Evolutionary conservation across 208 protist species (phyloP).

Genomic region (Jaenimonas drosophilae): DNA sequence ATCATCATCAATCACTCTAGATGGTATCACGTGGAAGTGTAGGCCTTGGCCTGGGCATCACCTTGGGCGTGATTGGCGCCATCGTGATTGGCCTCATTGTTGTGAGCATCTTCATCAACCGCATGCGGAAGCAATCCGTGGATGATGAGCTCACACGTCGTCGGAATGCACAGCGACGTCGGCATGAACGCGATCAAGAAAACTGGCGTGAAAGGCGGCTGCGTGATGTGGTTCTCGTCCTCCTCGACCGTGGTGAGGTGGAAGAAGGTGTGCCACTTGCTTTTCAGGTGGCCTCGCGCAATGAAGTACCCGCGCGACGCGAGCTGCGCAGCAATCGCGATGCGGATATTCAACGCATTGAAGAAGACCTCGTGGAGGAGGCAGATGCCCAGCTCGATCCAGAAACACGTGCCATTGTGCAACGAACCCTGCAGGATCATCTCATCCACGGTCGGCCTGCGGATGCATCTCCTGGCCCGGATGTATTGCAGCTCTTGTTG

Average conservation of each 20-base stretch:
- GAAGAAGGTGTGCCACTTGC: slow-evolving; percentile 24
- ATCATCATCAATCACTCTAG: not conserved
- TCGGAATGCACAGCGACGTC: slow-evolving; percentile 6
- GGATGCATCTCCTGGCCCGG: slow-evolving; percentile 21
- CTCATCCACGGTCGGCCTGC: slow-evolving; percentile 21
- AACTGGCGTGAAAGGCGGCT: slow-evolving; percentile 31
- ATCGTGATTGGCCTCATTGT: slow-evolving; percentile 6
- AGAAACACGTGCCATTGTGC: slow-evolving; percentile 10
- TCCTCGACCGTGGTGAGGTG: slow-evolving; percentile 28
- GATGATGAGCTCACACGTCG: slow-evolving; percentile 10
- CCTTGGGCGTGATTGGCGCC: slow-evolving; percentile 3
- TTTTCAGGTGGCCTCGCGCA: slow-evolving; percentile 17
- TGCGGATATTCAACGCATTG: not conserved
- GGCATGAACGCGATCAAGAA: slow-evolving; percentile 17
- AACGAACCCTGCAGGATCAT: slow-evolving; percentile 13
- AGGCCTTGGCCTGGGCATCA: slow-evolving; percentile 6
- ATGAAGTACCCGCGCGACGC: slow-evolving; percentile 15
- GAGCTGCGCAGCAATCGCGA: not conserved
- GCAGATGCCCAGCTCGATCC: slow-evolving; percentile 12
- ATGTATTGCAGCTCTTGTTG: slow-evolving; percentile 41
- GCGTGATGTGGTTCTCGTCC: slow-evolving; percentile 29
- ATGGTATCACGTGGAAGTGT: too few relatives aligned
- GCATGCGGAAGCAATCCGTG: not conserved
- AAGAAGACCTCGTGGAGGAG: slow-evolving; percentile 3
- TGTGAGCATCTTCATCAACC: slow-evolving; percentile 2